Base-by-base conservation (phyloP, 495 filamentous ascomycete genomes). In the Penicillium steckii region DNA sequence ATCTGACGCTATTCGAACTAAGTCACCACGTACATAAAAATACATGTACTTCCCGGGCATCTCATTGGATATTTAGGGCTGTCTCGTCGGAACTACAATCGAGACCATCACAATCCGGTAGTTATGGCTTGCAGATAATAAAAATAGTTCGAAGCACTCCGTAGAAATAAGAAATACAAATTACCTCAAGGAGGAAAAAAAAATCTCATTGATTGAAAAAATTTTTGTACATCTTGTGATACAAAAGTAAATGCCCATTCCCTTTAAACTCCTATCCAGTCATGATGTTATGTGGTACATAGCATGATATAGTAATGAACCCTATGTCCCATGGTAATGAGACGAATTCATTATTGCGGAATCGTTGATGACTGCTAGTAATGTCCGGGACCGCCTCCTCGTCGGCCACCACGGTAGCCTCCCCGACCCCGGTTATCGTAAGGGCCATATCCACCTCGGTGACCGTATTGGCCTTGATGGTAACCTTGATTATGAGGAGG, bases 381-480 rank as follows among this genome's bases (percentile, higher is more conserved):
- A 6, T 71, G 69, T 24, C 64, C 66, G 52, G 74, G 74, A 52
- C 72, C 67, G 52, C 69, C 69, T 47, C 59, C 61, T 23, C 50
- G 43, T 0, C 50, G 64, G 30, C 70, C 70, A 15, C 68, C 65
- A 27, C 61, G 53, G 23, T 61, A 59, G 42, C 61, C 55, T 40
- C 58, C 65, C 22, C 59, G 52, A 22, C 64, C 63, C 24, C 62
- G 60, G 45, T 53, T 29, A n/a, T 62, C 64, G 32, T 66, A 57
- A 8, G 54, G 55, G 17, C 65, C 61, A 48, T 68, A 64, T 45
- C 57, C 53, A 32, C 33, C 33, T 13, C 40, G 44, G 52, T 54
- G 60, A 33, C 43, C 65, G 45, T 66, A 60, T 30, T 60, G 60
- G n/a, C 44, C 48, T 8, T 51, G 53, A n/a, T 67, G 65, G 24